Evolutionary conservation across 371 early-diverging fungal species (phyloP).

Genomic region (Mortierella sp.): DNA sequence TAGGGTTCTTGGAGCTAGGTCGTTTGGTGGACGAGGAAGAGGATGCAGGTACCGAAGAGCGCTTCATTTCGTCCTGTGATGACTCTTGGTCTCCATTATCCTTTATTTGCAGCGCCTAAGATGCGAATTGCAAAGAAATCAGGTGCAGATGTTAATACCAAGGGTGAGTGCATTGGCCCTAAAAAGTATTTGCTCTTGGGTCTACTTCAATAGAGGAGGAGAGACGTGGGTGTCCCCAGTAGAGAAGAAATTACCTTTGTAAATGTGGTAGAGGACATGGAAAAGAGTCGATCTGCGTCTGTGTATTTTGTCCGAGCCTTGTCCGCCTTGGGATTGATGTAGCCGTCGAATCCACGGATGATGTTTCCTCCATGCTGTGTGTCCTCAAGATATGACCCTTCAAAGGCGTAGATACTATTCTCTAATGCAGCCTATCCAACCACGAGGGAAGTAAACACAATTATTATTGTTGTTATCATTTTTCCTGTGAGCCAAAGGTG

Average conservation of each 20-base stretch:
- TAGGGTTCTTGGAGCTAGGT: conserved; percentile 37
- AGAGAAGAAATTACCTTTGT: no score
- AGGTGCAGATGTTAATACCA: no score
- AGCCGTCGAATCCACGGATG: conserved; percentile 86
- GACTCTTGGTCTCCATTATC: conserved; percentile 67
- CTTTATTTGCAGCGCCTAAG: conserved; percentile 65
- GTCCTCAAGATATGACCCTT: conserved; percentile 85
- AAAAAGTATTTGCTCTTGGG: neutral
- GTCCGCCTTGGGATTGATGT: conserved; percentile 64
- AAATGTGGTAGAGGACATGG: conserved; percentile 72
- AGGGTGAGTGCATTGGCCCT: neutral
- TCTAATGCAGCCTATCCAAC: conserved; percentile 69
- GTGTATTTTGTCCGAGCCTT: conserved; percentile 69
- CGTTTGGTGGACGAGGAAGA: conserved; percentile 28
- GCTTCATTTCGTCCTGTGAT: conserved; percentile 61
- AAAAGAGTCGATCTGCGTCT: conserved; percentile 71
- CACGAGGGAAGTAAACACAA: conserved; percentile 13
- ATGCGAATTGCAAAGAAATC: no score
- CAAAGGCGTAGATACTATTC: conserved; percentile 79
- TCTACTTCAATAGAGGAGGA: no score
- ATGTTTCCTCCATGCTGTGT: conserved; percentile 84
- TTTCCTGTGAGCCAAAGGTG: no score
- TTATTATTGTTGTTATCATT: no score
- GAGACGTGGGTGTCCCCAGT: no score
- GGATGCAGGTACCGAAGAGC: conserved; percentile 9